These are phyloP conservation scores for Piromyces sp. DNA, from an alignment of 192 early-diverging fungal species.

Conservation along the genomic window DNA sequence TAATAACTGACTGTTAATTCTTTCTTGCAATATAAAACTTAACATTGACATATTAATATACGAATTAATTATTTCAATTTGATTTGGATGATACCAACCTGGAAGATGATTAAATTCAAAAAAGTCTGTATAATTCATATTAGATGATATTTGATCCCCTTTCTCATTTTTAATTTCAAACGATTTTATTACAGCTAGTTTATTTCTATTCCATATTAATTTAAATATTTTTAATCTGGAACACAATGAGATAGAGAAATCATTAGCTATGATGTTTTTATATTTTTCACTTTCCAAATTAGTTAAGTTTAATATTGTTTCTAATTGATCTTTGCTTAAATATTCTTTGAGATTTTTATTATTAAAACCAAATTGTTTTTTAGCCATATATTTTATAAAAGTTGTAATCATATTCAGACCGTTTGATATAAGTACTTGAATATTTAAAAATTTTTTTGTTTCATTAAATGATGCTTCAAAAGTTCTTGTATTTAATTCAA, in stretches of 20 bases:
- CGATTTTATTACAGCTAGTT: neutral
- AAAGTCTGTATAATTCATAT: neutral
- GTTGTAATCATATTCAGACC: neutral
- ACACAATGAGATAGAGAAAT: neutral
- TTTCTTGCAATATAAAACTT: neutral
- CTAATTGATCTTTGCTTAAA: neutral
- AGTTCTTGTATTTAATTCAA: neutral
- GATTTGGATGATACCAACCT: neutral
- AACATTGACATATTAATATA: neutral
- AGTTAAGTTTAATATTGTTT: neutral
- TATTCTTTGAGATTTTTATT: neutral
- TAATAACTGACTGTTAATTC: neutral
- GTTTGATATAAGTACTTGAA: neutral
- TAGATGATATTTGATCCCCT: neutral
- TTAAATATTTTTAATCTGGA: neutral
- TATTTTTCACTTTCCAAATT: neutral
- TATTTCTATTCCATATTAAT: neutral
- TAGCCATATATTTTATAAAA: neutral
- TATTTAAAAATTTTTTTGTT: neutral
- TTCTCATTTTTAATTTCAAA: neutral
- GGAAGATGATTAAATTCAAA: neutral
- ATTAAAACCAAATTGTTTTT: neutral
- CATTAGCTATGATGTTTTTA: neutral
- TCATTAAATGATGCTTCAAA: neutral
- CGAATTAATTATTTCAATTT: neutral